Base-by-base conservation (phyloP, 2,329 filamentous ascomycete species). In the Didymella keratinophila region DNA sequence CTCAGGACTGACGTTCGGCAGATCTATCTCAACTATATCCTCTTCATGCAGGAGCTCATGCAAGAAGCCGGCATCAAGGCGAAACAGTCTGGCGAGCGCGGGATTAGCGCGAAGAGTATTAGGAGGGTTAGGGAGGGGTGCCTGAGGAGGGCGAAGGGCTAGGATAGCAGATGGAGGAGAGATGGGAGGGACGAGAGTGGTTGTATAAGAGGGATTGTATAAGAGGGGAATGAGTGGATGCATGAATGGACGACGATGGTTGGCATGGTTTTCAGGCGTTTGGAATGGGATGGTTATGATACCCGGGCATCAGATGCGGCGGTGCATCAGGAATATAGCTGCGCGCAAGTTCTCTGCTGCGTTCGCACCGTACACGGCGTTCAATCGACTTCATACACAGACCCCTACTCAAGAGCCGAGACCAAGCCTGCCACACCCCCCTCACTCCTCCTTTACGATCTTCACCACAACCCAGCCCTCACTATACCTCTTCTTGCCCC, bases 11-110 rank as follows among this genome's bases (percentile, higher is more conserved):
- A 25, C 23, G 23, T 7, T 25, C 23, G 3, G 3, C 65, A 95
- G 92, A 89, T 96, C 62, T 96, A 91, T 70, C 82, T 96, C 57
- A 88, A 95, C 72, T 96, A 96, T 65, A 86, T 91, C 64, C 82
- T 95, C 1, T 96, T 96, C 67, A 89, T 96, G 71, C 82, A 87
- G 74, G 83, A 86, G 84, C 81, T 96, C 51, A 84, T 96, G 75
- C 92, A 90, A 65, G 92, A 95, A 78, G 89, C 92, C 0, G 84
- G 86, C 2, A 94, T 94, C 61, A 86, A 88, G 69, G 87, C 90
- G 48, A 92, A 91, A 71, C 86, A 89, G 73, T 82, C 86, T 12
- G 89, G 90, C 21, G 91, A 95, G 72, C 86, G 87, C 66, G 85
- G 85, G 4, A 82, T 96, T 56, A 89, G 89, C n/a, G 88, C 89